phyloP scores from a whole-genome alignment of 768 basidiomycete species.

The Boletus subcaerulescens region DNA sequence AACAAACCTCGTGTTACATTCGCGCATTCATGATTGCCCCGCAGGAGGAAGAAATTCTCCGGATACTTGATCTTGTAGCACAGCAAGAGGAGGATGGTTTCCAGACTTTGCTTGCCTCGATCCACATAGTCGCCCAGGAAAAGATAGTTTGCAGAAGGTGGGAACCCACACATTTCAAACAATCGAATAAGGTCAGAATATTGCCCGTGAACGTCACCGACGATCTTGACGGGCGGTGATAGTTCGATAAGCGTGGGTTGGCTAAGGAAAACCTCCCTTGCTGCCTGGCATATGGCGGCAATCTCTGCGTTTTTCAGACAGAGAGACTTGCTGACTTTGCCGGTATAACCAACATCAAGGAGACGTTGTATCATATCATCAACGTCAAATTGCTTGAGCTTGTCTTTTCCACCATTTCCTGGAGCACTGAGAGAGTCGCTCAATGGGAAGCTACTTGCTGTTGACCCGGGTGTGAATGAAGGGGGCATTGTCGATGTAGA shows the following conservation, averaged over 20 bases:
- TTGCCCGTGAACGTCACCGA: conserved; percentile 98
- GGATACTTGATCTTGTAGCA: conserved; percentile 99
- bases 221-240: conserved; percentile 97
- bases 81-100: conserved; percentile 92
- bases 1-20: conserved; percentile 94
- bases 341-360: conserved; percentile 94
- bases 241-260: conserved; percentile 98
- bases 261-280: conserved; percentile 91
- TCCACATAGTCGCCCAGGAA: conserved; percentile 99
- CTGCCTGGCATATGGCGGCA: conserved; percentile 88
- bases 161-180: conserved; percentile 99
- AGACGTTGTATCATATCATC: conserved; percentile 98
- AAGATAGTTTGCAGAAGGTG: conserved; percentile 94
- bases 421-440: conserved; percentile 34
- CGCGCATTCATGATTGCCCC: conserved; percentile 99
- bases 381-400: conserved; percentile 76
- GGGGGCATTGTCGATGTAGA: conserved; percentile 56
- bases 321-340: conserved; percentile 95
- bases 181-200: conserved; percentile 97
- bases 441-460: conserved; percentile 37
- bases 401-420: conserved; percentile 50
- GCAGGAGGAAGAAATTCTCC: conserved; percentile 96
- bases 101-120: conserved; percentile 95
- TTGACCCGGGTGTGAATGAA: conserved; percentile 51
- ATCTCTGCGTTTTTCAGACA: conserved; percentile 97